Evolutionary conservation across 306 rosid species (phyloP).

Genomic region (Medicago lupulina): DNA sequence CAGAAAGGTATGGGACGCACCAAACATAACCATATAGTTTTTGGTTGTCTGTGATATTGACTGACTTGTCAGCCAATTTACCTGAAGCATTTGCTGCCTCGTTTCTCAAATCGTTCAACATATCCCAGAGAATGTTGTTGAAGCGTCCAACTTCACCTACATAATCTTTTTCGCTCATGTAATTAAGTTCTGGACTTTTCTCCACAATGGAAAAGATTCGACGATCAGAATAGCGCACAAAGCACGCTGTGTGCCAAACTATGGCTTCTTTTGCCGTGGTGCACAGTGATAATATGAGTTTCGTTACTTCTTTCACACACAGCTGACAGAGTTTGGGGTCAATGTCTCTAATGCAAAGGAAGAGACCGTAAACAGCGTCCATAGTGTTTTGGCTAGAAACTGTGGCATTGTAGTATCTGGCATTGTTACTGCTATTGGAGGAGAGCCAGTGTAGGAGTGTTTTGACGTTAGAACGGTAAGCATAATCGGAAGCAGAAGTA

Average conservation of each 20-base stretch:
- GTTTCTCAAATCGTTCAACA: slow-evolving; percentile 4
- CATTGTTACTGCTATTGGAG: slow-evolving; percentile 2
- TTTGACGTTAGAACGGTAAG: slow-evolving; percentile 1
- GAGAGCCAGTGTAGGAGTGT: background rate
- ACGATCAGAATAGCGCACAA: slow-evolving; percentile 5
- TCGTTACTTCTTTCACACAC: background rate
- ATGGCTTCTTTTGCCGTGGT: slow-evolving; percentile 1
- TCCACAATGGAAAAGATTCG: slow-evolving; percentile 13
- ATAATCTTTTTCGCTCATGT: background rate
- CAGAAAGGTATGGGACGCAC: slow-evolving; percentile 6
- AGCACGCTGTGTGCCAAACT: background rate
- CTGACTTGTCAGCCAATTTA: background rate
- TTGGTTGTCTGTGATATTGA: background rate
- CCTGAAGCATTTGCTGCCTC: background rate
- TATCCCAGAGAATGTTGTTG: slow-evolving; percentile 12
- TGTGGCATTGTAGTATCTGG: slow-evolving; percentile 8
- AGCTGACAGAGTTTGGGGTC: background rate
- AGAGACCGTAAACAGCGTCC: background rate
- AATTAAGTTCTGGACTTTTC: slow-evolving; percentile 1
- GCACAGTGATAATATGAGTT: slow-evolving; percentile 13
- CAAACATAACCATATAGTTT: slow-evolving; percentile 3
- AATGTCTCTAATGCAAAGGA: background rate
- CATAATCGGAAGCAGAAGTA: background rate
- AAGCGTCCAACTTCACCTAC: background rate
- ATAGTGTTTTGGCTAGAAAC: background rate